Percentiles rank a stretch among this genome's conserved stretches.
Conservation (phyloP, 805 yeast genomes). For the Pichia nakasei region DNA sequence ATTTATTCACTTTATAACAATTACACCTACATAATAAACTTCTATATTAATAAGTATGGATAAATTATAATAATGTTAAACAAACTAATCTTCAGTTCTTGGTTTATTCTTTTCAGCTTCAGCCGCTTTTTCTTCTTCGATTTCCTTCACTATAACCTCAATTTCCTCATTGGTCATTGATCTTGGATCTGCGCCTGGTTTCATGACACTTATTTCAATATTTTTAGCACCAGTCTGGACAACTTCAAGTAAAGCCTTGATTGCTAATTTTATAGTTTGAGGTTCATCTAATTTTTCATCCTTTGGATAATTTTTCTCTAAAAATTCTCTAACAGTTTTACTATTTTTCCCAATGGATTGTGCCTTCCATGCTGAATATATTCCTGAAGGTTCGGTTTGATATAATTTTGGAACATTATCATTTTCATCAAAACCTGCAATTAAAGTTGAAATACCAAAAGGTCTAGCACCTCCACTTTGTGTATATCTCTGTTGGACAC, state of each 20-base stretch:
- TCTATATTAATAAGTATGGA: too few species aligned
- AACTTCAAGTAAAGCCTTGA: constrained; percentile 84
- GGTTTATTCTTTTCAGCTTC: constrained; percentile 69
- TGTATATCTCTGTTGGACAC: constrained; percentile 93
- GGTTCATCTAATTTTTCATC: constrained; percentile 39
- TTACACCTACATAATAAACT: too few species aligned
- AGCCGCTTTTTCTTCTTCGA: constrained; percentile 81
- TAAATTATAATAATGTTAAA: too few species aligned
- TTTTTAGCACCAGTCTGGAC: constrained; percentile 97
- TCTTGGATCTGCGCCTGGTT: constrained; percentile 54
- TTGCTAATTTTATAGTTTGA: constrained; percentile 69
- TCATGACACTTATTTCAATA: constrained; percentile 85
- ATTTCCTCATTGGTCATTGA: constrained; percentile 62
- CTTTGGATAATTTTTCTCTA: constrained; percentile 70
- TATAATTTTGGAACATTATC: constrained; percentile 75
- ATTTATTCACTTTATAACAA: too few species aligned
- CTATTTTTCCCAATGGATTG: constrained; percentile 93
- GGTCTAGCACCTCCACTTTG: constrained; percentile 99
- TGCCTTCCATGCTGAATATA: constrained; percentile 96
- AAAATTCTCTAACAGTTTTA: constrained; percentile 89
- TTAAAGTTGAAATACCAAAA: constrained; percentile 89
- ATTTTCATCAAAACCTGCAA: constrained; percentile 90
- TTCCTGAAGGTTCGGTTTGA: constrained; percentile 97
- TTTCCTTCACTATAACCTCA: constrained; percentile 63
- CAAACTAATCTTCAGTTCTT: constrained; percentile 22